phyloP scores from a whole-genome alignment of 257 asterid genomes.

The Solanum raphanifolium region DNA sequence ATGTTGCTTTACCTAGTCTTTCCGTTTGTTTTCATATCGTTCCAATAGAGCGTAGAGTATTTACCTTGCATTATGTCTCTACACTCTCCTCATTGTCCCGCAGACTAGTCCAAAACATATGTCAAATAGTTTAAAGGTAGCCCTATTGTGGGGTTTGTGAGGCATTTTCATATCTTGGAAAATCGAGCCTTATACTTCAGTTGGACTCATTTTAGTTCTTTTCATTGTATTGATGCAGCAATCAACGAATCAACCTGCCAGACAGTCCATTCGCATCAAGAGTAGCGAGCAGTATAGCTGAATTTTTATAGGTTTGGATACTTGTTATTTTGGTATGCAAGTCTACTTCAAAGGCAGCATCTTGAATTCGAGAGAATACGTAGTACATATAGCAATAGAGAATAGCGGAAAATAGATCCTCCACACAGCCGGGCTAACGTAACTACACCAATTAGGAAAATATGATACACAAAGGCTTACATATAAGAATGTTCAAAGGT shows the following conservation, averaged over 20 bases:
- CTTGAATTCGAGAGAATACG: constrained; percentile 18
- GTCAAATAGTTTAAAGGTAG: neutral
- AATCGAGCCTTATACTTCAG: neutral
- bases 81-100: neutral
- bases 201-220: neutral
- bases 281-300: constrained; percentile 32
- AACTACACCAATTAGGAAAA: neutral
- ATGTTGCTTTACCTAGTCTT: neutral
- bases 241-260: constrained; percentile 51
- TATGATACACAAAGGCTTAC: constrained; percentile 23
- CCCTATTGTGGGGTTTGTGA: neutral
- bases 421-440: constrained; percentile 9
- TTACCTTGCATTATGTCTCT: neutral
- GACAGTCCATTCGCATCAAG: constrained; percentile 60
- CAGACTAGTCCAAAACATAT: neutral
- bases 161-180: neutral
- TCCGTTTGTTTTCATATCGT: neutral
- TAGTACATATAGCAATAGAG: constrained; percentile 11
- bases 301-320: constrained; percentile 32
- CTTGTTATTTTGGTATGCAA: constrained; percentile 16
- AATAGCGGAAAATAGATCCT: constrained; percentile 18
- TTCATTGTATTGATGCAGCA: constrained; percentile 18
- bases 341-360: constrained; percentile 14
- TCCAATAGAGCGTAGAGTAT: neutral
- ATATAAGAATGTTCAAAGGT: constrained; percentile 14